phyloP scores from a whole-genome alignment of 2,329 filamentous ascomycete genomes.

The Epichloe sylvatica region DNA sequence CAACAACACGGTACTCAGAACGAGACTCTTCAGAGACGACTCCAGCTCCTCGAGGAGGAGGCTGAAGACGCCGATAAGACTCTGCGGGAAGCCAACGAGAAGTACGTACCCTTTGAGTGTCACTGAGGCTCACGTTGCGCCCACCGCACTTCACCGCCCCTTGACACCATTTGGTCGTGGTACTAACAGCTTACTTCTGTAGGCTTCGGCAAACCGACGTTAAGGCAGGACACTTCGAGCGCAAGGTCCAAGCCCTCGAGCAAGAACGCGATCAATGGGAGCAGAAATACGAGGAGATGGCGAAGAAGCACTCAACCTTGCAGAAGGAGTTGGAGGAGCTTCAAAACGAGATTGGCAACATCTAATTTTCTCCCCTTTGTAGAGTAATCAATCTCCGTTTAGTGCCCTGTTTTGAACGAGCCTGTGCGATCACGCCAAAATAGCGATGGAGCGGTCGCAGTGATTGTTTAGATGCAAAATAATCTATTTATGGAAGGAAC shows the following conservation, averaged over 20 bases:
- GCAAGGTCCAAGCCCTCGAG: constrained; percentile 96
- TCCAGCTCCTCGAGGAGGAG: constrained; percentile 96
- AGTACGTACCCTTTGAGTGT: constrained; percentile 46
- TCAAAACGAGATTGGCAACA: constrained; percentile 82
- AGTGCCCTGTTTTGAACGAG: neutral
- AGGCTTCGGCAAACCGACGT: constrained; percentile 98
- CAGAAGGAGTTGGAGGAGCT: constrained; percentile 90
- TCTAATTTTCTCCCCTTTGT: constrained; percentile 40
- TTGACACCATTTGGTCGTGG: neutral
- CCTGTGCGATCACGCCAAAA: neutral
- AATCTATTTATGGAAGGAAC: constrained; percentile 14
- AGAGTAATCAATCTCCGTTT: constrained; percentile 9
- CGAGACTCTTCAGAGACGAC: constrained; percentile 78
- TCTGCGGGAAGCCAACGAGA: constrained; percentile 93
- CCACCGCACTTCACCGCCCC: neutral
- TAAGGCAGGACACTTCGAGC: constrained; percentile 98
- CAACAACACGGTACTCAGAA: constrained; percentile 74
- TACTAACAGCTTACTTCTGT: constrained; percentile 11
- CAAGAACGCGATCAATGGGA: constrained; percentile 88
- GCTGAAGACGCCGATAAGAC: constrained; percentile 94
- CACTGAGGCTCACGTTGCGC: neutral
- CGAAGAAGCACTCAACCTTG: constrained; percentile 68
- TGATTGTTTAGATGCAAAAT: constrained; percentile 11
- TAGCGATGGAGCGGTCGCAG: neutral
- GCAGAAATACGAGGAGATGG: constrained; percentile 94